Evolutionary conservation across 2,329 filamentous ascomycete genomes (phyloP).

Genomic region (Beauveria scarabaeidicola): DNA sequence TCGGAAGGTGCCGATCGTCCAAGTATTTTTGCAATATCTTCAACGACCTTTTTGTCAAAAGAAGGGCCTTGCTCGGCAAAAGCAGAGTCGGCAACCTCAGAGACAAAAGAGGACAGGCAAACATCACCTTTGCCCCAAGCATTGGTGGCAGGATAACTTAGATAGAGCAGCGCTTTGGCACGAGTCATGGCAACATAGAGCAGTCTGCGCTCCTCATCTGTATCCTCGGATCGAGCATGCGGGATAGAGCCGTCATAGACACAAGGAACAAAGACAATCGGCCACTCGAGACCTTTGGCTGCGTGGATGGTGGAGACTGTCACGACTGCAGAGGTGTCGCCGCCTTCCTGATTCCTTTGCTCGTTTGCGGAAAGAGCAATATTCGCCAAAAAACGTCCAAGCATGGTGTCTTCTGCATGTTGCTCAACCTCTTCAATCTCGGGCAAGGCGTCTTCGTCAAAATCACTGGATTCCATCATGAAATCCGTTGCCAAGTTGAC

Average conservation of each 20-base stretch:
- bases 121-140: slow-evolving; percentile 50
- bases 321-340: slow-evolving; percentile 53
- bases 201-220: slow-evolving; percentile 77
- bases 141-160: slow-evolving; percentile 69
- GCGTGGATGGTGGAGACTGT: slow-evolving; percentile 96
- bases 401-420: slow-evolving; percentile 43
- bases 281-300: slow-evolving; percentile 94
- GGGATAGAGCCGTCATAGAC: slow-evolving; percentile 87
- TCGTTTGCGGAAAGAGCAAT: slow-evolving; percentile 77
- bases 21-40: slow-evolving; percentile 64
- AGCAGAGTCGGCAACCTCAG: slow-evolving; percentile 31
- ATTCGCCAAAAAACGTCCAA: slow-evolving; percentile 81
- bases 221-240: slow-evolving; percentile 76
- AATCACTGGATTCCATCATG: slow-evolving; percentile 32
- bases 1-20: slow-evolving; percentile 51
- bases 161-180: slow-evolving; percentile 75
- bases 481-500: slow-evolving; percentile 71
- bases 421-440: slow-evolving; percentile 66
- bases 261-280: slow-evolving; percentile 84
- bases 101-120: slow-evolving; percentile 65
- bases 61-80: slow-evolving; percentile 59
- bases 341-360: slow-evolving; percentile 52
- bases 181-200: slow-evolving; percentile 96
- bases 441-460: slow-evolving; percentile 50
- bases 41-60: slow-evolving; percentile 53